phyloP scores from a whole-genome alignment of 1,284 basidiomycete species.

The Neotropicomus parvogracilis region DNA sequence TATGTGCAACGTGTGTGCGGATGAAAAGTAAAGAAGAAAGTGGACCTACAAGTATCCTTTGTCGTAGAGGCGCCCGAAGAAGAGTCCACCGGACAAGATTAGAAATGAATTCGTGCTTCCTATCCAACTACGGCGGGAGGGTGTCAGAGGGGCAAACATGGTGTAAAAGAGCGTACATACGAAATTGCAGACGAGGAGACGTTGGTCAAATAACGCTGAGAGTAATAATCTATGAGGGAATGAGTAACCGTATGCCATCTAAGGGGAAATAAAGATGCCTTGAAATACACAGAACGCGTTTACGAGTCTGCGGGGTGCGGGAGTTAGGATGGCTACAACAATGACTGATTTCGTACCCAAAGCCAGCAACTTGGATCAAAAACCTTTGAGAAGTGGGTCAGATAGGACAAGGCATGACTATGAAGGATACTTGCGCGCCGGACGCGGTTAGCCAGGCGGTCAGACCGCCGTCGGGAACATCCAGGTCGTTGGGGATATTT shows the following conservation, averaged over 20 bases:
- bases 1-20: neutral
- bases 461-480: constrained; percentile 27
- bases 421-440: constrained; percentile 24
- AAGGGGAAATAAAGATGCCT: constrained; percentile 23
- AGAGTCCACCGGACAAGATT: constrained; percentile 35
- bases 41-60: constrained; percentile 33
- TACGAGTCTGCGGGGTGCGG: constrained; percentile 30
- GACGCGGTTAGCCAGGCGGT: constrained; percentile 26
- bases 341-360: constrained; percentile 29
- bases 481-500: neutral
- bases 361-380: constrained; percentile 34
- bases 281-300: constrained; percentile 43
- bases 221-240: constrained; percentile 32
- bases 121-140: constrained; percentile 41
- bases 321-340: neutral
- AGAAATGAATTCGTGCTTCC: constrained; percentile 45
- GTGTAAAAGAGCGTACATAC: constrained; percentile 15
- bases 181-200: constrained; percentile 37
- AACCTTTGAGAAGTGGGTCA: constrained; percentile 19
- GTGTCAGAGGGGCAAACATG: neutral
- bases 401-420: neutral
- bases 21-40: neutral
- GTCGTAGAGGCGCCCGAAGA: constrained; percentile 37
- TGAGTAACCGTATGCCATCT: neutral
- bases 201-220: constrained; percentile 34